Base-by-base conservation (phyloP, 164 flowering plant species). In the Amborella trichopoda region DNA sequence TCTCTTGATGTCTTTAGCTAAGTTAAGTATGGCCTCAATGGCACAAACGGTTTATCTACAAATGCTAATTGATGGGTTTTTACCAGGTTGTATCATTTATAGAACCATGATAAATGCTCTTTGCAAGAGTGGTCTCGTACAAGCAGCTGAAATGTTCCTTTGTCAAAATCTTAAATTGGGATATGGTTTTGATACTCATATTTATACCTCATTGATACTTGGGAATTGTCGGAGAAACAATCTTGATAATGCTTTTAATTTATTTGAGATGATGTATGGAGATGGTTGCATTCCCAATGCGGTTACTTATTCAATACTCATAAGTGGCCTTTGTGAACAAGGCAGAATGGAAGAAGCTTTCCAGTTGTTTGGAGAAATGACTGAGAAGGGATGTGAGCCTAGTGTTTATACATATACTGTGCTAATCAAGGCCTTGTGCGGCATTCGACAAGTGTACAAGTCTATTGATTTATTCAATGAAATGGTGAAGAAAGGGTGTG, bases 1-100 rank as follows among this genome's bases (percentile, higher is more conserved):
- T 33, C 60, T 66, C 36, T 58, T 62, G 61, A 61, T 62, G 61
- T 41, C 48, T 53, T 62, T 66, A 28, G 67, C 70, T 36, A 66
- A 62, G 46, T 38, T 58, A 19, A 40, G 50, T 34, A 22, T 58
- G 63, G 70, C 66, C 37, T 20, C 41, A 19, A 16, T 47, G 1
- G 64, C 67, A 6, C 62, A 46, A 42, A 36, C 37, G 26, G 60
- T 55, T 39, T 62, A 58, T 32, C 48, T 23, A 25, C 58, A 51
- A 58, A 62, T 66, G 70, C 44, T 54, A 28, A 58, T 36, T 33
- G 64, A 66, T 42, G 66, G 67, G 16, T 54, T 66, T 58, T 52
- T 58, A 46, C 26, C 40, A 27, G 60, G 57, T 46, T 36, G 12
- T 18, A 44, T 66, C 48, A 61, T 61, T 32, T 66, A 54, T 20